Evolutionary conservation across 345 rosid species (phyloP).

Genomic region (Bruguiera parviflora): DNA sequence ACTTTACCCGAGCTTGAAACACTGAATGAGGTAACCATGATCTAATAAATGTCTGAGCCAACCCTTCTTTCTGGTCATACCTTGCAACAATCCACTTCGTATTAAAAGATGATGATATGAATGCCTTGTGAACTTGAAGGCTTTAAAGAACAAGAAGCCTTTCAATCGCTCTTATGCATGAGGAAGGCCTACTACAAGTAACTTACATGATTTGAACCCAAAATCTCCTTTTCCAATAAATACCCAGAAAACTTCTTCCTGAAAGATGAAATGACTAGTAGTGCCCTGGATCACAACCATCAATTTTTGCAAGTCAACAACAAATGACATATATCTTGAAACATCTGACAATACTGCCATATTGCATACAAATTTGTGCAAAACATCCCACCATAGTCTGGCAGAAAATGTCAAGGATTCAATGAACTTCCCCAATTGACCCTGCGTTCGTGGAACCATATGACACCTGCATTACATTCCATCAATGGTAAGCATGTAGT

Average conservation of each 20-base stretch:
- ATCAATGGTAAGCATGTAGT: neutral
- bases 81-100: conserved; percentile 45
- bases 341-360: neutral
- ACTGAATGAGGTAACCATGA: conserved; percentile 51
- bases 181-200: conserved; percentile 14
- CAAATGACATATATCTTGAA: conserved; percentile 8
- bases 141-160: conserved; percentile 18
- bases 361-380: conserved; percentile 8
- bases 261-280: conserved; percentile 63
- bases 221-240: conserved; percentile 51
- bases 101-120: conserved; percentile 25
- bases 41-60: conserved; percentile 55
- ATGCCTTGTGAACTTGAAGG: conserved; percentile 10
- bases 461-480: conserved; percentile 53
- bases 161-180: neutral
- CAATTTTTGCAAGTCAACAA: conserved; percentile 16
- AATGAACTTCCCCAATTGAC: conserved; percentile 58
- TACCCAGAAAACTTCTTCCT: conserved; percentile 51
- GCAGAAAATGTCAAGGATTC: conserved; percentile 68
- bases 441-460: conserved; percentile 37
- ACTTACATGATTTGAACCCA: conserved; percentile 68
- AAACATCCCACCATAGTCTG: conserved; percentile 59
- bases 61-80: conserved; percentile 66
- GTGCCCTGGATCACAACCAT: conserved; percentile 53
- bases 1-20: conserved; percentile 67